phyloP scores from a whole-genome alignment of 164 flowering plant genomes.

The Vitis rotundifolia region DNA sequence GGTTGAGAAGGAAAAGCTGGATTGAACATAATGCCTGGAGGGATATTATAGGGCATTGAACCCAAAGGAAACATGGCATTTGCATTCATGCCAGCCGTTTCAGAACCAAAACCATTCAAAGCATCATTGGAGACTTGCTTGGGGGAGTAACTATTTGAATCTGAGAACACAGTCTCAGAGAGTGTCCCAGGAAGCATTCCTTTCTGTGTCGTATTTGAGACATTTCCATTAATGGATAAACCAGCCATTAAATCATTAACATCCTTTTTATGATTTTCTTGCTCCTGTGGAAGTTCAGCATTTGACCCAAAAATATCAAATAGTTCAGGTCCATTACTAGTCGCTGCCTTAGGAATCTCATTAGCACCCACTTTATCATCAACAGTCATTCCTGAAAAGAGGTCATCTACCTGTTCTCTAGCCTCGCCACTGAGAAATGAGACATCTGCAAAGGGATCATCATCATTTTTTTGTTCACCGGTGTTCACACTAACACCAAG shows the following conservation, averaged over 20 bases:
- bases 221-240: conserved; percentile 47
- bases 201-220: conserved; percentile 33
- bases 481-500: conserved; percentile 24
- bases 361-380: conserved; percentile 37
- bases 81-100: conserved; percentile 37
- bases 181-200: conserved; percentile 20
- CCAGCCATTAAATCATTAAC: conserved; percentile 60
- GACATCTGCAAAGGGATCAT: conserved; percentile 93
- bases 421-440: conserved; percentile 65
- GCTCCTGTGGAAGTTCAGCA: conserved; percentile 32
- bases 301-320: conserved; percentile 67
- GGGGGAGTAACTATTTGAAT: conserved; percentile 20
- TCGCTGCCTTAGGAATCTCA: conserved; percentile 21
- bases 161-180: conserved; percentile 35
- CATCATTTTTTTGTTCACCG: conserved; percentile 45
- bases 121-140: conserved; percentile 33
- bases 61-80: conserved; percentile 50
- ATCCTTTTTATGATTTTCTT: conserved; percentile 27
- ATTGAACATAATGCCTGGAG: conserved; percentile 64
- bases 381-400: conserved; percentile 74
- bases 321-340: conserved; percentile 37
- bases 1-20: conserved; percentile 60
- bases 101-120: conserved; percentile 42
- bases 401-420: conserved; percentile 49
- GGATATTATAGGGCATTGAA: conserved; percentile 49